Evolutionary conservation across 495 filamentous ascomycete species (phyloP).

Genomic region (Aspergillus incahuasiensis): DNA sequence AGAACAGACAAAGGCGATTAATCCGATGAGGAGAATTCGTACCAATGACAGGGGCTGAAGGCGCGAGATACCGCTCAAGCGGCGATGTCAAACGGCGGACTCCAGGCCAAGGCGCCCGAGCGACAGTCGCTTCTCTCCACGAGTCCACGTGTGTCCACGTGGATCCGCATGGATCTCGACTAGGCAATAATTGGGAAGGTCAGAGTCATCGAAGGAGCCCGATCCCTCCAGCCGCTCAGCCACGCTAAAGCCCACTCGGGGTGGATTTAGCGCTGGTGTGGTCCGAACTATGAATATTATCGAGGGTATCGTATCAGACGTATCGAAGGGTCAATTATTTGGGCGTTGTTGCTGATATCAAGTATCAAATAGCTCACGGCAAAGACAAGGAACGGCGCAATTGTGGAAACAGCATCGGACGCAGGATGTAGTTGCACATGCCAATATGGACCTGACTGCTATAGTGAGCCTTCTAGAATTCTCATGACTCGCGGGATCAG

Average conservation of each 20-base stretch:
- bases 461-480: not conserved
- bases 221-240: constrained; percentile 11
- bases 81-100: constrained; percentile 9
- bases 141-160: constrained; percentile 43
- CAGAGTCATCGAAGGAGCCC: constrained; percentile 2
- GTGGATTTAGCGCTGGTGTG: not conserved
- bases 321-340: not conserved
- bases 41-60: constrained; percentile 1
- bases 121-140: constrained; percentile 27
- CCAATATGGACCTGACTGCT: not conserved
- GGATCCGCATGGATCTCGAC: constrained; percentile 34
- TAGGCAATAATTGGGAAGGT: constrained; percentile 30
- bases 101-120: constrained; percentile 13
- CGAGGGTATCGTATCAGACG: not conserved
- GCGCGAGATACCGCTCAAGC: constrained; percentile 3
- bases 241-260: constrained; percentile 11
- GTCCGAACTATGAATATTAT: not conserved
- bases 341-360: not conserved
- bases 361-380: not conserved
- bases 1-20: not conserved
- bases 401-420: too few relatives aligned
- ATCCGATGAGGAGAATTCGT: not conserved
- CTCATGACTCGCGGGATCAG: constrained; percentile 5
- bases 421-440: not conserved
- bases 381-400: not conserved